These are phyloP conservation scores for Dichomitus squalens DNA, from an alignment of 1,284 basidiomycete species.

Conservation along the genomic window DNA sequence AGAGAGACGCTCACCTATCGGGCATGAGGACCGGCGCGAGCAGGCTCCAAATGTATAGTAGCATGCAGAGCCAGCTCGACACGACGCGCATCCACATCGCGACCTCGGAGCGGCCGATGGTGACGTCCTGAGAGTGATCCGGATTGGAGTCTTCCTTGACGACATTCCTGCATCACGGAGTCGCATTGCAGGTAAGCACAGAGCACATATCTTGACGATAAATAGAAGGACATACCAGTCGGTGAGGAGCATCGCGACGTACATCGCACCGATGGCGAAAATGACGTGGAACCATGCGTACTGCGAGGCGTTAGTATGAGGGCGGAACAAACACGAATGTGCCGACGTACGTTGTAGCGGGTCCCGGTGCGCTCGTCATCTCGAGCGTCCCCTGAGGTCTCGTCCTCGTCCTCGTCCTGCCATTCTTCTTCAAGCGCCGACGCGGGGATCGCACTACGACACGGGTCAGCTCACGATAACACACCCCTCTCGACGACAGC, in stretches of 20 bases:
- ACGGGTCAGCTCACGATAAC: not conserved
- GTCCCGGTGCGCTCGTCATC: conserved; percentile 97
- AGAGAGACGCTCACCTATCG: conserved; percentile 57
- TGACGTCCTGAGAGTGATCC: conserved; percentile 75
- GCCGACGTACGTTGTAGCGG: conserved; percentile 83
- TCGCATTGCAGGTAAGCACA: too few relatives aligned
- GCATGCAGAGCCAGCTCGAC: conserved; percentile 92
- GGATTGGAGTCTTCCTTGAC: conserved; percentile 49
- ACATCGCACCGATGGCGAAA: conserved; percentile 96
- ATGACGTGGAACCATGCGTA: conserved; percentile 99
- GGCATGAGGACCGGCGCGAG: conserved; percentile 90
- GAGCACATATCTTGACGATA: too few relatives aligned
- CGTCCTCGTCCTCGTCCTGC: conserved; percentile 78
- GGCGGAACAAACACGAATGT: not conserved
- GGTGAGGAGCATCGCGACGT: conserved; percentile 97
- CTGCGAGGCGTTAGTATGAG: conserved; percentile 39
- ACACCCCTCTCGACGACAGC: not conserved
- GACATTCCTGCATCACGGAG: conserved; percentile 71
- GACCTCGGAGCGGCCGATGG: conserved; percentile 92
- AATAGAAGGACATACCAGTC: conserved; percentile 77
- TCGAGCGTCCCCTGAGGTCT: conserved; percentile 66
- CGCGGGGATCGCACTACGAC: conserved; percentile 81
- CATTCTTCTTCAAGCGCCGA: conserved; percentile 89
- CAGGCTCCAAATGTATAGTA: conserved; percentile 89
- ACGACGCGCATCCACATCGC: conserved; percentile 99